Evolutionary conservation across 106 monocot species (phyloP).

Genomic region (Agapanthus africanus): DNA sequence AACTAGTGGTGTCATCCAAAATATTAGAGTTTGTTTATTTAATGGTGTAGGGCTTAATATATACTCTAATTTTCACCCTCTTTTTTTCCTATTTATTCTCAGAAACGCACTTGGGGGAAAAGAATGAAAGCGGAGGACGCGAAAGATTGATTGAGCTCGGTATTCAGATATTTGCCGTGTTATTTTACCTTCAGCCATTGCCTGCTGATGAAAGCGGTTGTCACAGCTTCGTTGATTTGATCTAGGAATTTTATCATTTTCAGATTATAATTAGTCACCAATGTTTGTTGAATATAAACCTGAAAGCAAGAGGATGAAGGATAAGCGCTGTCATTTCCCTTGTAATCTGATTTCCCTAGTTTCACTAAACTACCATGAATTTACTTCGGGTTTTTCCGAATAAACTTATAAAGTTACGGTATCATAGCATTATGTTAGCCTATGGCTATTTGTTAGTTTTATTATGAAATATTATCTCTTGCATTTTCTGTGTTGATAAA

Average conservation of each 20-base stretch:
- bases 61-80: neutral
- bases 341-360: neutral
- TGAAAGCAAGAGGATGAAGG: neutral
- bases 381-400: no score
- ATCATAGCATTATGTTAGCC: no score
- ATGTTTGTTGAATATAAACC: no score
- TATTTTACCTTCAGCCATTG: neutral
- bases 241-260: neutral
- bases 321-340: neutral
- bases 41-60: no score
- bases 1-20: no score
- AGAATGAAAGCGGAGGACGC: constrained; percentile 80
- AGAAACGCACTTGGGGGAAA: constrained; percentile 89
- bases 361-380: neutral
- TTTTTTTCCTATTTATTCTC: constrained; percentile 7
- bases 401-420: no score
- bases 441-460: no score
- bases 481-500: no score
- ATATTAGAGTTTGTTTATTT: no score
- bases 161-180: neutral
- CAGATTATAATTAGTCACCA: no score
- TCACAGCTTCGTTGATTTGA: neutral
- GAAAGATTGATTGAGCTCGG: constrained; percentile 11
- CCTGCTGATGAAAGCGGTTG: neutral
- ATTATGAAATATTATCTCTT: no score